Base-by-base conservation (phyloP, 441 rosid genomes). In the Geranium incanum region DNA sequence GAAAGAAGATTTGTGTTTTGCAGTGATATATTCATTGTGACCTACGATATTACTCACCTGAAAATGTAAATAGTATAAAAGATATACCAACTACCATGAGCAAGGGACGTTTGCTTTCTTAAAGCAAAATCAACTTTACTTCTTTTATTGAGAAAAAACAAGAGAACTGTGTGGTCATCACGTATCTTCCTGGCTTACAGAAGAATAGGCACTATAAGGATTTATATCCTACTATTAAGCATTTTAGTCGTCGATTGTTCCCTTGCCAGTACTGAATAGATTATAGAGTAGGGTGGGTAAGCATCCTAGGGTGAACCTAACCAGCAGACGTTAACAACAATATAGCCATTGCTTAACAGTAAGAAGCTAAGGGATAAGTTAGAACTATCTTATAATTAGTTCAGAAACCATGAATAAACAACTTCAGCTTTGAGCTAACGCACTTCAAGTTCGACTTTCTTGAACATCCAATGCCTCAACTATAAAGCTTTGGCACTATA, bases 1-100 rank as follows among this genome's bases (percentile, higher is more conserved):
- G 21, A 55, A 55, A 55, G 16, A 55, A 55, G 62, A 55, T 55
- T 55, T 52, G 18, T 52, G 60, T 52, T 52, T 52, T 52, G 18
- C n/a, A n/a, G 60, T 52, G 60, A 52, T 16, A n/a, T 52, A 52
- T 52, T 52, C 1, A 52, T 52, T 52, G 7, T 52, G 60, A 52
- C 43, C 60, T 52, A 11, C 13, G n/a, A 45, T 45, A 39, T 45
- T 6, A 45, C 11, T 45, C 52, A 45, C 52, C n/a, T 7, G 12
- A 45, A 45, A 45, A 45, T 45, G n/a, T 45, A 45, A 45, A 45
- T 7, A 39, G 43, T 39, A 39, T 39, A 39, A 5, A 45, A 45
- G 52, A 45, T 45, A 45, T 45, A 45, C 52, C 52, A 45, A 45
- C 13, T 45, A 45, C 52, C 52, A 45, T 6, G 12, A 45, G 52